Percentiles rank a stretch among this genome's conserved stretches.
phyloP scores from a whole-genome alignment of 225 moss, liverwort and hornwort species.

The Polytrichum commune region DNA sequence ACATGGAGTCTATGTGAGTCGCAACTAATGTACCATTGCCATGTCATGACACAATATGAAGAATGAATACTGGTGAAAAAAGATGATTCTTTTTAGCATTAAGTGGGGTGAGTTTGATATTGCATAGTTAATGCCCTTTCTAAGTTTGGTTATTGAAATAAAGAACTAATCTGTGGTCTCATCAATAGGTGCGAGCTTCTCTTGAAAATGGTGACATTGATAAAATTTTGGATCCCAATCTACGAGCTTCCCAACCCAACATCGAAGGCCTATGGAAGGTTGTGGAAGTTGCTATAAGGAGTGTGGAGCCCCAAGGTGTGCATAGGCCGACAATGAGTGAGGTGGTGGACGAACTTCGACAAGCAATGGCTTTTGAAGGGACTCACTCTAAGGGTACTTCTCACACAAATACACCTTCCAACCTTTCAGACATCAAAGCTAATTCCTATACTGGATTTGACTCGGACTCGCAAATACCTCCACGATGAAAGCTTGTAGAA shows the following conservation, averaged over 20 bases:
- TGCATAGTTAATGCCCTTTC: too few species aligned
- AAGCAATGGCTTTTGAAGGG: conserved; percentile 3
- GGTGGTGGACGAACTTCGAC: conserved; percentile 22
- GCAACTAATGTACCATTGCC: too few species aligned
- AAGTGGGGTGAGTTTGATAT: too few species aligned
- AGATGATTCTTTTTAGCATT: too few species aligned
- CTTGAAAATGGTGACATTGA: conserved; percentile 39
- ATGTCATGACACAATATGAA: too few species aligned
- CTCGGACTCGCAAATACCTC: too few species aligned
- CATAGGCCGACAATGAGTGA: conserved; percentile 42
- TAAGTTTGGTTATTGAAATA: neutral
- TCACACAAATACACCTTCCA: neutral
- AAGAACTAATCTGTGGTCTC: neutral
- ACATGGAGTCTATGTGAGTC: too few species aligned
- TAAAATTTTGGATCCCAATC: conserved; percentile 36
- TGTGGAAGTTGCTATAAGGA: conserved; percentile 41
- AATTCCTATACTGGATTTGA: neutral
- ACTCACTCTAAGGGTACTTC: too few species aligned
- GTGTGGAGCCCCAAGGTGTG: conserved; percentile 40
- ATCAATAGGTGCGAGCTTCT: conserved; percentile 28
- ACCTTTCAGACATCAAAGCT: conserved; percentile 9
- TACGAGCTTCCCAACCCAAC: conserved; percentile 19
- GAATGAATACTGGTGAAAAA: too few species aligned
- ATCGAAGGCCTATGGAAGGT: conserved; percentile 45
- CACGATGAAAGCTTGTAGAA: too few species aligned